Evolutionary conservation across 257 asterid genomes (phyloP), one percentile per base, ranked within the genome.

Genomic region (Ligustrum vulgare): DNA sequence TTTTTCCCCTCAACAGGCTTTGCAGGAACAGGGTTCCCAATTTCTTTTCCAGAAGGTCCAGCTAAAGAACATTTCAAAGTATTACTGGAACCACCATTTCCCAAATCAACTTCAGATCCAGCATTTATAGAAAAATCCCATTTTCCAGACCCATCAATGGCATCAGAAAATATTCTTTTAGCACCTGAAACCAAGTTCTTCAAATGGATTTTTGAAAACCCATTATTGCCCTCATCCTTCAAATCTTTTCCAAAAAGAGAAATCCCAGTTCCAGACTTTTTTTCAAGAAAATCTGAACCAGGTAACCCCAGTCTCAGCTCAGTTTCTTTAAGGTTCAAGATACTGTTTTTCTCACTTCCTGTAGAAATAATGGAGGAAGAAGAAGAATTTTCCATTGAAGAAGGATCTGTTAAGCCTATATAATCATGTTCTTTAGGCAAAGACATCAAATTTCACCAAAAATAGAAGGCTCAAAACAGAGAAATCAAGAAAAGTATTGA

Each of bases 231-330:
- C 63, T 82, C 87, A 76, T 86, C 90, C 83, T 86, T 88, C 68
- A 87, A 84, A 76, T 84, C 90, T 47, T 84, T 88, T 28, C 92
- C 91, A 66, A 89, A 87, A 12, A 91, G 79, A 23, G 91, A 87
- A 75, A 86, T 76, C 72, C 87, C 94, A 79, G 33, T 45, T 18
- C 41, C 84, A 72, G 70, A 23, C 72, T 82, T 89, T 70, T 87
- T 83, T 32, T 80, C 88, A 25, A 88, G 87, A 28, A 87, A 85
- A 60, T 87, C 88, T 0, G 91, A 88, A 70, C 98, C 98, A 8
- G 98, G 98, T 74, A 93, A 76, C 0, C 98, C 97, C 47, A 93
- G 97, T 82, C 97, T 85, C 58, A 93, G 86, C 80, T 93, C 98
- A 13, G 98, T 93, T 76, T 88, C 92, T 70, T 82, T 86, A 0